phyloP scores from a whole-genome alignment of 768 basidiomycete species.

The Lentinula aciculospora region DNA sequence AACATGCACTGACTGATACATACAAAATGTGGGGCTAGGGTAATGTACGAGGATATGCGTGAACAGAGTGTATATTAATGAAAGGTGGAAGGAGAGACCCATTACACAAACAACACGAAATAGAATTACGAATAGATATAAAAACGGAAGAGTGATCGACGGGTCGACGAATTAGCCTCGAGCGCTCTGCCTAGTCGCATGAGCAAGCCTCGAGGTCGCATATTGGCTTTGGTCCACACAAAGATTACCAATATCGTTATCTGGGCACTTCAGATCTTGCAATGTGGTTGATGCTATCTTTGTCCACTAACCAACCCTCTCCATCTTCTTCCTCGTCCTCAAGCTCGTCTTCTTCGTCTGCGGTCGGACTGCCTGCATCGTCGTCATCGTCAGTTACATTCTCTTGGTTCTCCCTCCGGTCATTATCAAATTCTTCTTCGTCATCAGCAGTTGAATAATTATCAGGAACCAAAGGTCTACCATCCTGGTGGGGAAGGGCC shows the following conservation, averaged over 20 bases:
- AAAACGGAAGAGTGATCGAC: no score
- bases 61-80: background rate
- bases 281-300: constrained; percentile 20
- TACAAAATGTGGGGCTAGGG: background rate
- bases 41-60: background rate
- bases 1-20: background rate
- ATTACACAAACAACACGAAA: background rate
- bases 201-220: background rate
- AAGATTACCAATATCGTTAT: no score
- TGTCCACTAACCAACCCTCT: constrained; percentile 24
- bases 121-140: constrained; percentile 2
- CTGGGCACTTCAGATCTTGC: constrained; percentile 19
- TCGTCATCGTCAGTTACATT: background rate
- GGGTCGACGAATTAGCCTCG: background rate
- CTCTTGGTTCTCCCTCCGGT: background rate
- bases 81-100: background rate
- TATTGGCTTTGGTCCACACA: no score
- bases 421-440: constrained; percentile 3
- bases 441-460: background rate
- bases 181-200: background rate
- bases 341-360: constrained; percentile 16
- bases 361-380: constrained; percentile 9
- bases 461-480: background rate
- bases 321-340: constrained; percentile 22
- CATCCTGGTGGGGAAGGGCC: background rate